Conservation (phyloP, 495 filamentous ascomycete species). For the Melanomma pulvis-pyrius region DNA sequence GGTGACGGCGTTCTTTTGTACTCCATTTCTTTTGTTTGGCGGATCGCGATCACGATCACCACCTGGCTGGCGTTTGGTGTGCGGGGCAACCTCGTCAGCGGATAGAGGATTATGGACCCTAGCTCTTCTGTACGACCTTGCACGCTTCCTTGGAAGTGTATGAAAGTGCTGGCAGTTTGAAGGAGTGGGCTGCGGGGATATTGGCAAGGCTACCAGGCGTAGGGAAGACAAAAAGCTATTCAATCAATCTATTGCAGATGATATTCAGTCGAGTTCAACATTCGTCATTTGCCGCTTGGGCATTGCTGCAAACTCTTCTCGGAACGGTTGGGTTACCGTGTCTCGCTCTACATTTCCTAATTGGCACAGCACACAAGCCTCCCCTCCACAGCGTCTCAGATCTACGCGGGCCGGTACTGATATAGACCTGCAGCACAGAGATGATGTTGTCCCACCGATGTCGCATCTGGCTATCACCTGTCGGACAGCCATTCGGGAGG, state of each 20-base stretch:
- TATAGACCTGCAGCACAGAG: conserved; percentile 17
- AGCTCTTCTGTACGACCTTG: conserved; percentile 26
- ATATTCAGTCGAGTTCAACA: background rate
- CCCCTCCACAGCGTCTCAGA: conserved; percentile 23
- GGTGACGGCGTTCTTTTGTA: conserved; percentile 29
- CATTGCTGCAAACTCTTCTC: background rate
- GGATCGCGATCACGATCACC: background rate
- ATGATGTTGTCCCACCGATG: conserved; percentile 14
- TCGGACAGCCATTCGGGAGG: conserved; percentile 17
- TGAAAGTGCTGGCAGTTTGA: conserved; percentile 5
- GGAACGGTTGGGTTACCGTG: conserved; percentile 19
- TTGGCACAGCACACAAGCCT: conserved; percentile 4
- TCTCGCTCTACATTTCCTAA: conserved; percentile 27
- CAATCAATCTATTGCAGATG: background rate
- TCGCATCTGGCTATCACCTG: conserved; percentile 20
- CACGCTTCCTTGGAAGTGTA: conserved; percentile 34
- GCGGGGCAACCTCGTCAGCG: background rate
- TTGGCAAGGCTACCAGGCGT: conserved; percentile 9
- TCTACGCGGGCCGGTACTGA: conserved; percentile 22
- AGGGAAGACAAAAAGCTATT: conserved; percentile 13
- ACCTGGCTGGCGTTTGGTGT: conserved; percentile 17
- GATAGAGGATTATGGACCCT: background rate
- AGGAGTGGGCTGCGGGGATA: background rate
- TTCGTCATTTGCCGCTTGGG: conserved; percentile 1
- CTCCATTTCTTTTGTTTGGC: conserved; percentile 8